A percentile compares a stretch with the other conserved stretches of the same genome.
Conservation (phyloP, 2,329 filamentous ascomycete genomes). For the Coniosporium tulheliwenetii region DNA sequence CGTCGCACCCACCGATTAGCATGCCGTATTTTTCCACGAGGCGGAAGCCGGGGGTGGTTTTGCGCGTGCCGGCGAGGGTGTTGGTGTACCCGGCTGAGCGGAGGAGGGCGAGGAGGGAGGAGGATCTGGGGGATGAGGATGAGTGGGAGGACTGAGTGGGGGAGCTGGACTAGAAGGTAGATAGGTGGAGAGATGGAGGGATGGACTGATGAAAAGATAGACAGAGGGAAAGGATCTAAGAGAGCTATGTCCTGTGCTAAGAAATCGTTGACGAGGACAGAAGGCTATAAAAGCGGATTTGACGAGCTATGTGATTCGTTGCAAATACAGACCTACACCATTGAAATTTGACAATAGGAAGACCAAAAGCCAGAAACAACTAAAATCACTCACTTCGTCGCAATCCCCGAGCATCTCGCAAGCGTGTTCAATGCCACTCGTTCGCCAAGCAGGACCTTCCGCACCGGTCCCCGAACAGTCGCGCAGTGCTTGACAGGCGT, state of each 20-base stretch:
- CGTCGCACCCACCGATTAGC: slow-evolving; percentile 82
- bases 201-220: no score
- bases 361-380: no score
- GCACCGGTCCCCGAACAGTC: slow-evolving; percentile 70
- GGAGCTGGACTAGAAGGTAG: no score
- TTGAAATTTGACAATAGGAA: no score
- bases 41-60: slow-evolving; percentile 91
- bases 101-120: slow-evolving; percentile 33
- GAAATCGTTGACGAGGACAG: background rate
- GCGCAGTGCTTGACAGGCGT: slow-evolving; percentile 52
- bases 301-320: no score
- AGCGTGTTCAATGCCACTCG: slow-evolving; percentile 83
- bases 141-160: slow-evolving; percentile 2
- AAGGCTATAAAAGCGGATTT: background rate
- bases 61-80: slow-evolving; percentile 82
- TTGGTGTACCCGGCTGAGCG: slow-evolving; percentile 58
- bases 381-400: slow-evolving; percentile 37
- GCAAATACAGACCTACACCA: no score
- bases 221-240: background rate
- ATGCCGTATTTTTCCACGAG: slow-evolving; percentile 98
- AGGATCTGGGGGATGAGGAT: slow-evolving; percentile 15
- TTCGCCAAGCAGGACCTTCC: slow-evolving; percentile 78
- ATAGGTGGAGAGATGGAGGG: background rate
- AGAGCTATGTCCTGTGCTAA: background rate
- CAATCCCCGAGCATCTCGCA: slow-evolving; percentile 81